Evolutionary conservation across 352 stramenopile genomes (phyloP).

Genomic region (Bremia lactucae): DNA sequence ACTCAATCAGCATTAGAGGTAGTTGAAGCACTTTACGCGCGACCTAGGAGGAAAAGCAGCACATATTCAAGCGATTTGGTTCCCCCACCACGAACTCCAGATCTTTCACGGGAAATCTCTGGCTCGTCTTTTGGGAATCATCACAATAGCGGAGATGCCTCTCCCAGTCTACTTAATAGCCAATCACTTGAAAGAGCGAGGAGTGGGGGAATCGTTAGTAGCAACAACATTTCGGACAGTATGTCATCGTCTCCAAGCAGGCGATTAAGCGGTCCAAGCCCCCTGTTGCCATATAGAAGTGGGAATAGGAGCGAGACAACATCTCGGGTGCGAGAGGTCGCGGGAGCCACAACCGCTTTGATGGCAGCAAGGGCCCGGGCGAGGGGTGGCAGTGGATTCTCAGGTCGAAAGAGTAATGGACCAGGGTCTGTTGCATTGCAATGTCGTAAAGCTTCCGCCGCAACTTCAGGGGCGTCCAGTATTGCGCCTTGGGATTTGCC

Average conservation of each 20-base stretch:
- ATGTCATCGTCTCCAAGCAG: conserved; percentile 46
- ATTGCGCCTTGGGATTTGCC: conserved; percentile 72
- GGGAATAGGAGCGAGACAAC: conserved; percentile 10
- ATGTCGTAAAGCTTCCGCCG: conserved; percentile 8
- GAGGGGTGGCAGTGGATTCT: conserved; percentile 39
- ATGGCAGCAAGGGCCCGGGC: conserved; percentile 61
- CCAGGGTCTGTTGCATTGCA: conserved; percentile 24
- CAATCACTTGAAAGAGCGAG: conserved; percentile 8
- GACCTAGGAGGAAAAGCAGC: conserved; percentile 30
- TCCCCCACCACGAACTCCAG: conserved; percentile 19
- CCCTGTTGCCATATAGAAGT: conserved; percentile 14
- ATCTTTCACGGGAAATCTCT: conserved; percentile 37
- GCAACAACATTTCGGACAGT: conserved; percentile 23
- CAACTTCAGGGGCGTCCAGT: conserved; percentile 8
- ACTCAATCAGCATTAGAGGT: conserved; percentile 23
- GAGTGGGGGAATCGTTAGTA: conserved; percentile 22
- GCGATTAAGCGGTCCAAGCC: conserved; percentile 15
- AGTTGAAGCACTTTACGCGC: conserved; percentile 20
- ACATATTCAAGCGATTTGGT: conserved; percentile 14
- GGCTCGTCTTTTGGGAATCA: conserved; percentile 38
- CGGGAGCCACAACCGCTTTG: conserved; percentile 54
- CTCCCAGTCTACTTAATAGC: conserved; percentile 3
- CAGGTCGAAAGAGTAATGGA: conserved; percentile 30
- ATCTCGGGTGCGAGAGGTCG: conserved; percentile 32
- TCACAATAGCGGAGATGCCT: conserved; percentile 13